Conservation (phyloP, 2,329 filamentous ascomycete species). For the Domatiomyces catenatus region DNA sequence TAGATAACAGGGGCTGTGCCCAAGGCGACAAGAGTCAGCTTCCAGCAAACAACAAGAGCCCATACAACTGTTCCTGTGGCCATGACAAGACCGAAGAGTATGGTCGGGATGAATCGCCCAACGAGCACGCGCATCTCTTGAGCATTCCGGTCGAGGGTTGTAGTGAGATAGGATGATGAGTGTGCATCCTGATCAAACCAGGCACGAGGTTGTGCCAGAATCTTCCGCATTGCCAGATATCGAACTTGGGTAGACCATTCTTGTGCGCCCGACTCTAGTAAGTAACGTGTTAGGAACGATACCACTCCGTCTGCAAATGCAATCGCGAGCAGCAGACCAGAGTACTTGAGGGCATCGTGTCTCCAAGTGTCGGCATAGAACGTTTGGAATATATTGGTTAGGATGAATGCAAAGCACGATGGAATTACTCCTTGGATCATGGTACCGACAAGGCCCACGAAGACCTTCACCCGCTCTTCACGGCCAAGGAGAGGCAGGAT, state of each 20-base stretch:
- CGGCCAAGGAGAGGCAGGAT: slow-evolving; percentile 51
- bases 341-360: slow-evolving; percentile 46
- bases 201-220: slow-evolving; percentile 58
- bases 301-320: slow-evolving; percentile 51
- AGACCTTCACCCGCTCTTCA: slow-evolving; percentile 38
- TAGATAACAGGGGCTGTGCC: slow-evolving; percentile 53
- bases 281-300: slow-evolving; percentile 51
- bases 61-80: slow-evolving; percentile 54
- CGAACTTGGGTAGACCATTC: slow-evolving; percentile 63
- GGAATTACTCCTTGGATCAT: slow-evolving; percentile 51
- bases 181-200: slow-evolving; percentile 66
- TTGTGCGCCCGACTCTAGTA: slow-evolving; percentile 58
- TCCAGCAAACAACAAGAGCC: slow-evolving; percentile 63
- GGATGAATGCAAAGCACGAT: slow-evolving; percentile 60
- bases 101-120: slow-evolving; percentile 57
- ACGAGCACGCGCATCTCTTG: slow-evolving; percentile 79
- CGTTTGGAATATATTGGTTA: slow-evolving; percentile 55
- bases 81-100: slow-evolving; percentile 54
- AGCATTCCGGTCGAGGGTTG: slow-evolving; percentile 62
- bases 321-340: slow-evolving; percentile 52
- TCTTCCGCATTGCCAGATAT: slow-evolving; percentile 47
- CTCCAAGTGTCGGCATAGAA: slow-evolving; percentile 45
- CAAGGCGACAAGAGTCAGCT: slow-evolving; percentile 62
- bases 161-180: slow-evolving; percentile 46
- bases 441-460: slow-evolving; percentile 46